phyloP scores from a whole-genome alignment of 2,329 filamentous ascomycete genomes.

The Sarocladium kiliense region DNA sequence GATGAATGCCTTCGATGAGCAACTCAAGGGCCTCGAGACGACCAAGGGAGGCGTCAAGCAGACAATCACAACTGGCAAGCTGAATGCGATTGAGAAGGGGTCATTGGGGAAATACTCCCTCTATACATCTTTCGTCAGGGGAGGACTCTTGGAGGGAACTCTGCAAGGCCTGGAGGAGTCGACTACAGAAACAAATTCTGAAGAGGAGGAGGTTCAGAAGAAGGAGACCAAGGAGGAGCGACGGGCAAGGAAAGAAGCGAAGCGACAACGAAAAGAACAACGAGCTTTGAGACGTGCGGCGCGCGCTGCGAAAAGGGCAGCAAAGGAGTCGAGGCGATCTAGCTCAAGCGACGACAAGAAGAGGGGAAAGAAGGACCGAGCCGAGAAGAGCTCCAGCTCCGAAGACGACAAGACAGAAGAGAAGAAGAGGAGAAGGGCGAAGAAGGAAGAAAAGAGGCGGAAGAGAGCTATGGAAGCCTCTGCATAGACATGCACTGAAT shows the following conservation, averaged over 20 bases:
- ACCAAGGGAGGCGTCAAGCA: slow-evolving; percentile 40
- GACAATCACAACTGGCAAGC: slow-evolving; percentile 47
- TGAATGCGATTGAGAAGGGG: slow-evolving; percentile 52
- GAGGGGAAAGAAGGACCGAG: slow-evolving; percentile 16
- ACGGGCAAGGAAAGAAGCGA: slow-evolving; percentile 19
- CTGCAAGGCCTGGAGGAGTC: slow-evolving; percentile 31
- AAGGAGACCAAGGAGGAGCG: slow-evolving; percentile 13
- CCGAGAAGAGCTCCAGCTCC: slow-evolving; percentile 14
- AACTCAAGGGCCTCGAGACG: slow-evolving; percentile 73
- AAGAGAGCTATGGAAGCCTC: slow-evolving; percentile 24
- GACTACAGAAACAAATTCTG: slow-evolving; percentile 15
- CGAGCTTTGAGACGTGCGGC: slow-evolving; percentile 10
- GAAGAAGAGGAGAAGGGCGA: slow-evolving; percentile 38
- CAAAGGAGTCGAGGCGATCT: slow-evolving; percentile 1
- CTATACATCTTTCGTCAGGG: slow-evolving; percentile 80
- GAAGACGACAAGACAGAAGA: slow-evolving; percentile 33
- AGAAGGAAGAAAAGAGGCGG: slow-evolving; percentile 38
- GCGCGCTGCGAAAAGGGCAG: slow-evolving; percentile 13
- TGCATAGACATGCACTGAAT: neutral
- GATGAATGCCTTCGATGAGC: slow-evolving; percentile 90
- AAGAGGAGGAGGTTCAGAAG: slow-evolving; percentile 4
- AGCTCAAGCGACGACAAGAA: slow-evolving; percentile 10
- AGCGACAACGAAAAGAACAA: slow-evolving; percentile 21
- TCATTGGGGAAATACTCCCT: slow-evolving; percentile 56
- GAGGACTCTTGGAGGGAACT: slow-evolving; percentile 72